Conservation (phyloP, 1,139 yeast genomes). For the Kazachstania sp. region DNA sequence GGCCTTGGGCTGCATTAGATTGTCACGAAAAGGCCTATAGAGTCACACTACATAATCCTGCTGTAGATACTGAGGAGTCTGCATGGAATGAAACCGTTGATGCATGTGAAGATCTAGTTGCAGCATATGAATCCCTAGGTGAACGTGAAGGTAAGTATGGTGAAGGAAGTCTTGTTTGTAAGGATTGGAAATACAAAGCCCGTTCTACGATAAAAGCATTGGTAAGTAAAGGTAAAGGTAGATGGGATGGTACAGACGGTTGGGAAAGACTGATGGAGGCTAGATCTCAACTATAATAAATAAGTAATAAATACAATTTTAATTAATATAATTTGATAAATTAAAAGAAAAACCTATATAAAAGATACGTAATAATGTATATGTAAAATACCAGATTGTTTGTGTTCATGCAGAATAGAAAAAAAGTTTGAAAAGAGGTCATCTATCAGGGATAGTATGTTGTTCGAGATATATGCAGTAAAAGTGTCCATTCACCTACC, state of each 20-base stretch:
- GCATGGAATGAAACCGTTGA: slow-evolving; percentile 79
- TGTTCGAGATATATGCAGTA: neutral
- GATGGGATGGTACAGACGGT: slow-evolving; percentile 75
- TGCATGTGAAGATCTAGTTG: slow-evolving; percentile 67
- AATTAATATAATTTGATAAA: neutral
- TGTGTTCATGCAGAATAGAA: neutral
- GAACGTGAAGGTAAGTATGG: slow-evolving; percentile 78
- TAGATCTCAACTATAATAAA: slow-evolving; percentile 32
- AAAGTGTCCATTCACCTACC: slow-evolving; percentile 36
- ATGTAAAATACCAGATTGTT: neutral
- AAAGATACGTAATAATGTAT: neutral
- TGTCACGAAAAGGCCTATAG: slow-evolving; percentile 84
- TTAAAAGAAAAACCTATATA: neutral
- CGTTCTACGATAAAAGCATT: slow-evolving; percentile 62
- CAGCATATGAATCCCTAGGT: slow-evolving; percentile 83
- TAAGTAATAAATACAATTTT: neutral
- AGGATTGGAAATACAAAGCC: slow-evolving; percentile 87
- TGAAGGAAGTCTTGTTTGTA: slow-evolving; percentile 77
- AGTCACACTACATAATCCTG: slow-evolving; percentile 57
- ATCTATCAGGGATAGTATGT: neutral
- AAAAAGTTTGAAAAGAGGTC: neutral
- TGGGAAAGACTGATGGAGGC: slow-evolving; percentile 58
- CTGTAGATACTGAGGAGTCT: slow-evolving; percentile 50
- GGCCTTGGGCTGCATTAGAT: slow-evolving; percentile 83
- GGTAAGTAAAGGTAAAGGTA: slow-evolving; percentile 68